Conservation (phyloP, 2,329 filamentous ascomycete species). For the Stachybotrys chlorohalonatus region DNA sequence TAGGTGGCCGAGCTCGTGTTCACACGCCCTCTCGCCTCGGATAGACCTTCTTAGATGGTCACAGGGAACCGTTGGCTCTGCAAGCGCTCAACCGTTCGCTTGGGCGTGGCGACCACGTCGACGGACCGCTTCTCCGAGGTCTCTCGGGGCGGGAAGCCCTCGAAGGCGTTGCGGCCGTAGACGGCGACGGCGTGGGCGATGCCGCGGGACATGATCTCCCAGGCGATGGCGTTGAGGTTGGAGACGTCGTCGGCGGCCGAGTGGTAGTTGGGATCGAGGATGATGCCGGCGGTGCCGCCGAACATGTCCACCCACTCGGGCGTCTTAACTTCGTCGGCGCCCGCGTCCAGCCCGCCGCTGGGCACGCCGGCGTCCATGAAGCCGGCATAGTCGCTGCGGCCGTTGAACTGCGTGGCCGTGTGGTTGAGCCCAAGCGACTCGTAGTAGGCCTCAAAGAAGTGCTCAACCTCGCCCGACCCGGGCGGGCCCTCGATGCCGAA, state of each 20-base stretch:
- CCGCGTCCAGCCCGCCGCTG: slow-evolving; percentile 48
- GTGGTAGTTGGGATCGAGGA: slow-evolving; percentile 50
- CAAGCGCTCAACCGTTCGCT: not conserved
- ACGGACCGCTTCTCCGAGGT: not conserved
- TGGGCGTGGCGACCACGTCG: not conserved
- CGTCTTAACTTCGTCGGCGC: slow-evolving; percentile 51
- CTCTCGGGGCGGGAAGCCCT: not conserved
- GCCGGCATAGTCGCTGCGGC: slow-evolving; percentile 49
- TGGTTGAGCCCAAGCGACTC: slow-evolving; percentile 28
- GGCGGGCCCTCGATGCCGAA: slow-evolving; percentile 41
- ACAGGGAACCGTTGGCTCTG: not conserved
- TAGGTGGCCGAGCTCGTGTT: too few relatives aligned
- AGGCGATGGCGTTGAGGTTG: slow-evolving; percentile 45
- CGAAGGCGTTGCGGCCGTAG: slow-evolving; percentile 24
- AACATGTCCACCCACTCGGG: slow-evolving; percentile 40
- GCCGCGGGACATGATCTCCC: slow-evolving; percentile 43
- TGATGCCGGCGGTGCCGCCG: slow-evolving; percentile 43
- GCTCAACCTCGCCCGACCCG: slow-evolving; percentile 43
- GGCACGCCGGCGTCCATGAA: slow-evolving; percentile 48
- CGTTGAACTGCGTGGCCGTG: slow-evolving; percentile 42
- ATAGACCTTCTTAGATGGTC: not conserved
- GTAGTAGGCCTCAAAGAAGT: slow-evolving; percentile 40
- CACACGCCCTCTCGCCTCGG: too few relatives aligned
- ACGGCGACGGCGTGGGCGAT: slow-evolving; percentile 44
- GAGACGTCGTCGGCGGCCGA: slow-evolving; percentile 38